Evolutionary conservation across 805 yeast genomes (phyloP).

Genomic region (Yarrowia osloensis): DNA sequence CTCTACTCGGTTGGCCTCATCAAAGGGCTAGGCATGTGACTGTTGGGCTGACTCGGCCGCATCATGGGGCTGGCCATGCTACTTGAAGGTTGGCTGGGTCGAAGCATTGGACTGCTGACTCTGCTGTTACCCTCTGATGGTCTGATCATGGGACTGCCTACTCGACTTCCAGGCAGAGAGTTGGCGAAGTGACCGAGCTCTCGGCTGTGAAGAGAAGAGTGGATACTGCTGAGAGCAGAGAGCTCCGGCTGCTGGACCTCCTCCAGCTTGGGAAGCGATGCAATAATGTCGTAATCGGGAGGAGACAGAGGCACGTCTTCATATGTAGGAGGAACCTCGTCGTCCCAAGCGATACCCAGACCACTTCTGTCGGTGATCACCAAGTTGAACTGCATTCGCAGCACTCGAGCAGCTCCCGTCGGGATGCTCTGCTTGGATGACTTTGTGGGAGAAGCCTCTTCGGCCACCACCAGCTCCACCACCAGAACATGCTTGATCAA

Average conservation of each 20-base stretch:
- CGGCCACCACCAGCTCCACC: conserved; percentile 92
- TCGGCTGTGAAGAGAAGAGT: conserved; percentile 16
- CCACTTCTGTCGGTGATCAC: conserved; percentile 87
- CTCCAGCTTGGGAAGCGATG: conserved; percentile 38
- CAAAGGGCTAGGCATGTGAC: conserved; percentile 20
- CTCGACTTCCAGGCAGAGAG: conserved; percentile 27
- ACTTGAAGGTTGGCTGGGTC: conserved; percentile 25
- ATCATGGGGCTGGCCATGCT: conserved; percentile 22
- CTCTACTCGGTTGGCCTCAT: conserved; percentile 10
- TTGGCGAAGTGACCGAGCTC: conserved; percentile 23
- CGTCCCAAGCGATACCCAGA: conserved; percentile 96
- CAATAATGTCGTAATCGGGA: conserved; percentile 63
- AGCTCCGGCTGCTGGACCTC: conserved; percentile 32
- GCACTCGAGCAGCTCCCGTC: conserved; percentile 92
- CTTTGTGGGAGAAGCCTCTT: conserved; percentile 53
- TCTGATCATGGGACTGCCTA: conserved; percentile 23
- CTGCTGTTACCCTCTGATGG: conserved; percentile 3
- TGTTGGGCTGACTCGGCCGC: conserved; percentile 16
- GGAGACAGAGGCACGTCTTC: conserved; percentile 86
- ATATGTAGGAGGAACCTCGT: conserved; percentile 97
- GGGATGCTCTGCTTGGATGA: conserved; percentile 43
- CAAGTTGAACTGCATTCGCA: conserved; percentile 92
- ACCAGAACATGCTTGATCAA: conserved; percentile 73
- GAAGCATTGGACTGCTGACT: conserved; percentile 9
- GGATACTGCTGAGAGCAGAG: conserved; percentile 16